Evolutionary conservation across 2,329 filamentous ascomycete genomes (phyloP).

Genomic region (Thyridium curvatum): DNA sequence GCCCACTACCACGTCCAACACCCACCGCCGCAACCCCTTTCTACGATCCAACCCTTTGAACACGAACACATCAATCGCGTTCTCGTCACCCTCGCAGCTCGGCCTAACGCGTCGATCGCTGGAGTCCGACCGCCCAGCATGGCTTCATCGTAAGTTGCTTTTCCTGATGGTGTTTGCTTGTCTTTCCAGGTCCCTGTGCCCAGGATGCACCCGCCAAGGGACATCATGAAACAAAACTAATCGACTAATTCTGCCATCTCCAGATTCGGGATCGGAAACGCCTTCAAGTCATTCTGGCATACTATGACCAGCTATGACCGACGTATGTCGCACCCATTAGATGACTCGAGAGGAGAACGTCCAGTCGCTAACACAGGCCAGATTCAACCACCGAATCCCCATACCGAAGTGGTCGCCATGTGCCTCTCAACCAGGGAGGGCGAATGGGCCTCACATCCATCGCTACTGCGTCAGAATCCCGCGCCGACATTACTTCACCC

Average conservation of each 20-base stretch:
- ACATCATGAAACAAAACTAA: conserved; percentile 11
- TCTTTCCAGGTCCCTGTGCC: background rate
- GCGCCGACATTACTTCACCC: conserved; percentile 71
- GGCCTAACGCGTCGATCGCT: conserved; percentile 1
- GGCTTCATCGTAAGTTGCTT: conserved; percentile 10
- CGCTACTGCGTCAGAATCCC: conserved; percentile 83
- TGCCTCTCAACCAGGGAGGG: conserved; percentile 71
- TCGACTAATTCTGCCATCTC: conserved; percentile 4
- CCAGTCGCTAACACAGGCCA: conserved; percentile 27
- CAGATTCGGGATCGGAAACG: conserved; percentile 49
- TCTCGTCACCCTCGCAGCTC: conserved; percentile 1
- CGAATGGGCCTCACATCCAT: conserved; percentile 80
- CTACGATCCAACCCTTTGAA: background rate
- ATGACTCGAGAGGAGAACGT: conserved; percentile 4
- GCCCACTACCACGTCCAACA: background rate
- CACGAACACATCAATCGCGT: conserved; percentile 2
- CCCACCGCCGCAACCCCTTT: conserved; percentile 1
- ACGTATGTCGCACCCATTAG: conserved; percentile 40
- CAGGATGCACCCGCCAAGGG: no score
- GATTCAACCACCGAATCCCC: conserved; percentile 93
- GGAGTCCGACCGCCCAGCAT: conserved; percentile 7
- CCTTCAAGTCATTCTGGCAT: conserved; percentile 93
- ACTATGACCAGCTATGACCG: conserved; percentile 69
- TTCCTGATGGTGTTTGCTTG: background rate
- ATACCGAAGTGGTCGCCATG: conserved; percentile 83